phyloP scores from a whole-genome alignment of 768 basidiomycete genomes.

The Rickenella mellea region DNA sequence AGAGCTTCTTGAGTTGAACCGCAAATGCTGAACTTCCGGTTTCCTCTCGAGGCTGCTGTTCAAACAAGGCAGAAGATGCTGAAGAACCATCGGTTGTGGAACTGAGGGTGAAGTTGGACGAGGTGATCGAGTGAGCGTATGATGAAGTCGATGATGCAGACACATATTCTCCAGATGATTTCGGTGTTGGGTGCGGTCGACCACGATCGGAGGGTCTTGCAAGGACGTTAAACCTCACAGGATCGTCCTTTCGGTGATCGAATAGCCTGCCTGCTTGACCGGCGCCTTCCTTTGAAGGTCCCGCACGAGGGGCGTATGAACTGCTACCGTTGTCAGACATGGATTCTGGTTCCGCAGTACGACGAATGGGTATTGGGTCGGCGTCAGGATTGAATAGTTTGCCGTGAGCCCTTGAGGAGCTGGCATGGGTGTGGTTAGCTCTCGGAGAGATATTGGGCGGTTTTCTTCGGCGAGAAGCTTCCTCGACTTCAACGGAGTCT shows the following conservation, averaged over 20 bases:
- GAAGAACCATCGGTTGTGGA: slow-evolving; percentile 74
- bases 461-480: background rate
- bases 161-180: slow-evolving; percentile 58
- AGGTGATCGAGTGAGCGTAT: slow-evolving; percentile 58
- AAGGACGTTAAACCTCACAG: slow-evolving; percentile 70
- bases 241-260: slow-evolving; percentile 87
- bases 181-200: slow-evolving; percentile 43
- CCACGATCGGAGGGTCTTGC: slow-evolving; percentile 34
- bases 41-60: slow-evolving; percentile 29
- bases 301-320: slow-evolving; percentile 34
- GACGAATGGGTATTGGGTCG: slow-evolving; percentile 54
- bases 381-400: slow-evolving; percentile 69
- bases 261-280: slow-evolving; percentile 52
- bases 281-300: slow-evolving; percentile 21
- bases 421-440: background rate
- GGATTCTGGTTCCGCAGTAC: slow-evolving; percentile 55
- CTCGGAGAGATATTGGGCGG: background rate
- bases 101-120: slow-evolving; percentile 54
- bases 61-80: slow-evolving; percentile 60
- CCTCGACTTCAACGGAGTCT: background rate
- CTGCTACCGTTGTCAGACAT: slow-evolving; percentile 49
- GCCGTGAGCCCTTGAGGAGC: slow-evolving; percentile 8
- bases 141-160: slow-evolving; percentile 72
- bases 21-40: slow-evolving; percentile 54
- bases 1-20: slow-evolving; percentile 68